Evolutionary conservation across 352 stramenopile species (phyloP), one percentile per base, ranked within the genome.

Genomic region (Proteromonas lacertae): DNA sequence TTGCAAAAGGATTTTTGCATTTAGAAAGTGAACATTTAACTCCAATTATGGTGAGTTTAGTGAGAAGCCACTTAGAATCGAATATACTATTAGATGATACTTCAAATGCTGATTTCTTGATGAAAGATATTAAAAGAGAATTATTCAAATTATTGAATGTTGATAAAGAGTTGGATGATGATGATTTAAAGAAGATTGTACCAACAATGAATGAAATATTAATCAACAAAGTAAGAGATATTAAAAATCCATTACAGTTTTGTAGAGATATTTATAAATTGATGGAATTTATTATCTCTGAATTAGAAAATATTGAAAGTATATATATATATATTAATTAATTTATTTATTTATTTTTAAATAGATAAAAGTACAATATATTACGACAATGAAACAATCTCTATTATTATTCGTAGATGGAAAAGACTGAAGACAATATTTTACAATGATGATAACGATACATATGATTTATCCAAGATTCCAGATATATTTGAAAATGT

Each of bases 1-100:
- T 97, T 50, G 76, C 84, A 12, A 96, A 97, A 55, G 86, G 84
- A 4, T 78, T 99, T 48, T 54, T 98, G 0, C 82, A 96, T 48
- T 58, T 99, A 0, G 86, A 98, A 56, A 83, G 84, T 24, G 4
- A 3, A 25, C 79, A 96, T 41, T 62, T 99, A 26, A 92, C 84
- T 17, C 88, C 88, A 5, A 97, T 99, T 47, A 58, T 99, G 9
- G 82, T 92, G n/a, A 87, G 68, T 31, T 62, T 87, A n/a, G 66
- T 82, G 24, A 36, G 22, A 7, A 22, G 29, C 1, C 22, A 42
- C 6, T 26, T 32, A 17, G 29, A 47, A n/a, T 46, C 16, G 0
- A 16, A 36, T 9, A 7, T 18, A 21, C 94, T 99, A 80, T 66
- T 99, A 12, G 88, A 99, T 51, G 80, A 89, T 36, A 88, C 69